Conservation (phyloP, 78 protist species). For the Pelomyxa schiedti region DNA sequence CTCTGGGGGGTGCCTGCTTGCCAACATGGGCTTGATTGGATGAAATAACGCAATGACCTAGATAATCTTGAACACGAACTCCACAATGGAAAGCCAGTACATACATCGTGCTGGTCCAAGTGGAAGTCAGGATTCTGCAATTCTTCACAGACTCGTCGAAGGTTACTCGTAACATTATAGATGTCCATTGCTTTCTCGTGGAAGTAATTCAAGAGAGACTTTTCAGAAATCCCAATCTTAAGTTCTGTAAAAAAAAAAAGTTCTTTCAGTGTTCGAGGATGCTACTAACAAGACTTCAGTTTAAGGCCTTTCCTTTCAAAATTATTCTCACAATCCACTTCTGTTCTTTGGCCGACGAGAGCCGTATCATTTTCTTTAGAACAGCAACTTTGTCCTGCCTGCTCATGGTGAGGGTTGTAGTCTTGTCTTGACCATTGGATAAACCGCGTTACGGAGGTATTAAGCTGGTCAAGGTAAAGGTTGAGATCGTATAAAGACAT, state of each 20-base stretch:
- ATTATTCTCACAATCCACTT: slow-evolving; percentile 77
- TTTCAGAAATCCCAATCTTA: slow-evolving; percentile 46
- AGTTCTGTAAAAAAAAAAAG: slow-evolving; percentile 5
- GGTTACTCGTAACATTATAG: slow-evolving; percentile 19
- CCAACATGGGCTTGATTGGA: slow-evolving; percentile 82
- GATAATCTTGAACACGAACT: background rate
- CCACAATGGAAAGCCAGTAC: background rate
- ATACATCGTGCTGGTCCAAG: background rate
- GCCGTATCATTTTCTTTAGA: slow-evolving; percentile 13
- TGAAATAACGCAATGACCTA: slow-evolving; percentile 15
- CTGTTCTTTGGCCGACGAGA: slow-evolving; percentile 55
- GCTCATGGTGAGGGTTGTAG: too few relatives aligned
- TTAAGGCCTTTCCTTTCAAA: slow-evolving; percentile 20
- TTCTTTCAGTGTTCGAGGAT: background rate
- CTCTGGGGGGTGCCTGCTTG: slow-evolving; percentile 25
- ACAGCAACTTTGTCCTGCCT: slow-evolving; percentile 23
- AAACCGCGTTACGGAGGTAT: background rate
- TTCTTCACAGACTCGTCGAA: slow-evolving; percentile 19
- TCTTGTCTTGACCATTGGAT: too few relatives aligned
- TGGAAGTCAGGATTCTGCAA: background rate
- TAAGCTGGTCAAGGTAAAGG: slow-evolving; percentile 36
- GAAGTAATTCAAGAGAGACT: slow-evolving; percentile 16
- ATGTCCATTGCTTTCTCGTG: slow-evolving; percentile 62
- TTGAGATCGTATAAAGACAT: slow-evolving; percentile 48
- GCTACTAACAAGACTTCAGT: too few relatives aligned